Base-by-base conservation (phyloP, 78 protist species). In the Speleostelium caveatum region DNA sequence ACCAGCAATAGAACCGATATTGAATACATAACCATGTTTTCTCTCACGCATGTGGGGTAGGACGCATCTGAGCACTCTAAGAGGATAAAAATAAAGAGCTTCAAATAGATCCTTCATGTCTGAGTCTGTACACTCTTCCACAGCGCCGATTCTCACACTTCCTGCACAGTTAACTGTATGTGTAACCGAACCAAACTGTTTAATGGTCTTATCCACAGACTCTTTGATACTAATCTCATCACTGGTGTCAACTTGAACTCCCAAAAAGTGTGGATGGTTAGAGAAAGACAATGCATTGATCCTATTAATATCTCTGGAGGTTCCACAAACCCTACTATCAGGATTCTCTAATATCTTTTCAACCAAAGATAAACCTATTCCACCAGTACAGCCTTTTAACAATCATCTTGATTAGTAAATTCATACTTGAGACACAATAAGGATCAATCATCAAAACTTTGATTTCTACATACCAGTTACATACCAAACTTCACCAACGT, bases 361-460 rank as follows among this genome's bases (percentile, higher is more conserved):
- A 16, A 38, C 14, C 24, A 67, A 67, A 19, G 74, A 22, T 38
- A 38, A 42, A 3, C 55, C 74, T 39, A 38, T 38, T 17, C 74
- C 74, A 67, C 30, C 21, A 21, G 74, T 67, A 39, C 74, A 67
- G 22, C 74, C 74, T 39, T n/a, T n/a, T n/a, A n/a, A n/a, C n/a
- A n/a, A n/a, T n/a, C n/a, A n/a, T n/a, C n/a, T n/a, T n/a, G n/a
- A n/a, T n/a, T n/a, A n/a, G n/a, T n/a, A n/a, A n/a, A n/a, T n/a
- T n/a, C n/a, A n/a, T n/a, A n/a, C n/a, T n/a, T n/a, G n/a, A n/a
- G n/a, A n/a, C n/a, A n/a, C n/a, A n/a, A n/a, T n/a, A n/a, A n/a
- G n/a, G n/a, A n/a, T n/a, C n/a, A n/a, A n/a, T n/a, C n/a, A n/a
- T n/a, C n/a, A n/a, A n/a, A n/a, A n/a, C n/a, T n/a, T n/a, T n/a